Evolutionary conservation across 2,329 filamentous ascomycete species (phyloP), one percentile per base, ranked within the genome.

Genomic region (Fusarium pininemorale): DNA sequence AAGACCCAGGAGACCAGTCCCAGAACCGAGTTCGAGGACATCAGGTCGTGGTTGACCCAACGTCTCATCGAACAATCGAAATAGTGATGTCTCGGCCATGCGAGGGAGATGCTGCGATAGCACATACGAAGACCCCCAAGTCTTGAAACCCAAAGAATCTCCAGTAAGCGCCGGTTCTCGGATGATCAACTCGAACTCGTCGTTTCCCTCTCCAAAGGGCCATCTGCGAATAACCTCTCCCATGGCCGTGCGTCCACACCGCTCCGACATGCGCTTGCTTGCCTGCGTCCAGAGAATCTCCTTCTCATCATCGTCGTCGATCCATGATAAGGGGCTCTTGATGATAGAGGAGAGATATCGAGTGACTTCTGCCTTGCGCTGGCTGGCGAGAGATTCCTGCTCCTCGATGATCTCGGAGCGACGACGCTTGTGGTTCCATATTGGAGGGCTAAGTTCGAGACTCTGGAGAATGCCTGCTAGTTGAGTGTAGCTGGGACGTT

Each of bases 81-180:
- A 84, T 28, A 90, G 78, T 0, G 84, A 82, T 20, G 81, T 85
- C 48, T 80, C 82, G 13, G 79, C 82, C 44, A 91, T 83, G 18
- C 79, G 79, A 26, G 85, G 85, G 32, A 98, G 88, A 30, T 93
- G 90, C 75, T 90, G 92, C 0, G 96, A 93, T 9, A 98, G 90
- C 5, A 97, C 88, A 79, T 95, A 97, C 0, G 95, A 96, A 0
- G 95, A 96, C 2, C 93, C 94, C 96, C 96, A 98, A 0, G 96
- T 99, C 82, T 99, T 98, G 81, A 97, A 88, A 3, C 96, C 96
- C 24, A 98, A 86, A 67, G 94, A 93, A 81, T 98, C 96, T 12
- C 93, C 93, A 0, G 94, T 97, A 63, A 98, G 86, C 2, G 95
- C 91, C 4, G 96, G 96, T 80, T 99, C 96, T 64, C 94, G 89